A percentile compares a stretch with the other conserved stretches of the same genome.
These are phyloP conservation scores for Nicotiana obtusifolia DNA, from an alignment of 257 asterid species.

Conservation along the genomic window DNA sequence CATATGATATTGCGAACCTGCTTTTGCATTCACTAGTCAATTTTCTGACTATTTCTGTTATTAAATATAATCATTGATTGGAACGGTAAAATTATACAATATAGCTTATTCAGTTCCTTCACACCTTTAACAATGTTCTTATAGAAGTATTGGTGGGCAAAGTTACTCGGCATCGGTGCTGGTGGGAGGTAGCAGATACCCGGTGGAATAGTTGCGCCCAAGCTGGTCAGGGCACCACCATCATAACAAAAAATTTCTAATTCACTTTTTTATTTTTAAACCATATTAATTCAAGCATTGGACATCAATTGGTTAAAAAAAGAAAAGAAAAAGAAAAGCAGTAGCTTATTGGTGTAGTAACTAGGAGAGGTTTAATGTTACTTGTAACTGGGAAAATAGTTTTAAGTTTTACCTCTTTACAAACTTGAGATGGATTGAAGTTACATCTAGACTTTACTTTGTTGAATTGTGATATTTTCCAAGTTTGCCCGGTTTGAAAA, in stretches of 20 bases:
- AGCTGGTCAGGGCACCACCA: too few relatives aligned
- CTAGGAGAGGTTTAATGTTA: not conserved
- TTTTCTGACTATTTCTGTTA: not conserved
- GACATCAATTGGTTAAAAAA: not conserved
- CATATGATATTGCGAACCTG: not conserved
- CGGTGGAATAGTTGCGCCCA: too few relatives aligned
- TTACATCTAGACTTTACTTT: not conserved
- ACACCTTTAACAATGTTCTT: not conserved
- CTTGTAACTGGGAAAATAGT: not conserved
- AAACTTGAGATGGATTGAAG: not conserved
- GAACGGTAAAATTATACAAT: not conserved
- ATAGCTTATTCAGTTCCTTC: not conserved
- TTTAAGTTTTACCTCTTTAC: not conserved
- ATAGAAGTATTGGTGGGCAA: not conserved
- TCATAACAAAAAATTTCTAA: not conserved
- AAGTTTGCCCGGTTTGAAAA: not conserved
- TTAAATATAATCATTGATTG: not conserved
- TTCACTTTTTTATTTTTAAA: not conserved
- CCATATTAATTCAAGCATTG: not conserved
- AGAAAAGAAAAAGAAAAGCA: not conserved
- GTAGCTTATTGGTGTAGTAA: not conserved
- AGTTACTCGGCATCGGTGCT: too few relatives aligned
- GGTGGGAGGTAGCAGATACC: too few relatives aligned
- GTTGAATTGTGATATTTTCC: not conserved
- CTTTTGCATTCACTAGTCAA: not conserved